Base-by-base conservation (phyloP, 306 rosid genomes). In the Malus asiatica region DNA sequence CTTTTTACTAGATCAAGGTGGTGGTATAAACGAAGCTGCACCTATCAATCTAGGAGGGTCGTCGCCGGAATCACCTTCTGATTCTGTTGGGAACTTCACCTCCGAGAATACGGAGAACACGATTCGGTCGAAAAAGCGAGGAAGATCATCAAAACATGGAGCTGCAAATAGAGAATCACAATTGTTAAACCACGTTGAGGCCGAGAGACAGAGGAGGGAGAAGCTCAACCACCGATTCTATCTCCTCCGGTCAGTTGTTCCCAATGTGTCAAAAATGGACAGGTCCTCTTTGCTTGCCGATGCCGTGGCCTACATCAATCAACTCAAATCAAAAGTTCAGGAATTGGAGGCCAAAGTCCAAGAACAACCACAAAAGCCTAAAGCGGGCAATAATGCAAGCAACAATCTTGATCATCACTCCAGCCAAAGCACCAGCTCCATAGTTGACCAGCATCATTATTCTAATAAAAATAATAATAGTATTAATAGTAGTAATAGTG, bases 221-320 rank as follows among this genome's bases (percentile, higher is more conserved):
- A 76, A 72, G 59, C 80, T 82, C 6, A 87, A 84, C 51, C 79
- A 80, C 20, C 73, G 91, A 18, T 87, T 87, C 77, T 87, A 87
- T 30, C 79, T 85, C 18, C 85, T 87, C 11, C 80, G 91, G 13
- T 80, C 91, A 1, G 88, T 57, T 0, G 91, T 87, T 11, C 91
- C 91, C 1, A 82, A 84, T 29, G 85, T 87, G 11, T 87, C 90
- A 1, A 87, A 84, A 68, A 84, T 87, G 90, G 90, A 87, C 85
- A 84, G 80, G 38, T 86, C 88, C 0, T 84, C 90, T n/a, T 22
- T 87, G 8, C 84, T 87, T 1, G 77, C 84, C 0, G 90, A 87
- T 15, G 90, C 90, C 0, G 81, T 79, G 1, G 10, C 66, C 2
- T 87, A 87, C 70, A 87, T 87, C 67, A 84, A 71, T 1, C 75